Conservation (phyloP, 352 stramenopile genomes). For the Detonula confervacea region DNA sequence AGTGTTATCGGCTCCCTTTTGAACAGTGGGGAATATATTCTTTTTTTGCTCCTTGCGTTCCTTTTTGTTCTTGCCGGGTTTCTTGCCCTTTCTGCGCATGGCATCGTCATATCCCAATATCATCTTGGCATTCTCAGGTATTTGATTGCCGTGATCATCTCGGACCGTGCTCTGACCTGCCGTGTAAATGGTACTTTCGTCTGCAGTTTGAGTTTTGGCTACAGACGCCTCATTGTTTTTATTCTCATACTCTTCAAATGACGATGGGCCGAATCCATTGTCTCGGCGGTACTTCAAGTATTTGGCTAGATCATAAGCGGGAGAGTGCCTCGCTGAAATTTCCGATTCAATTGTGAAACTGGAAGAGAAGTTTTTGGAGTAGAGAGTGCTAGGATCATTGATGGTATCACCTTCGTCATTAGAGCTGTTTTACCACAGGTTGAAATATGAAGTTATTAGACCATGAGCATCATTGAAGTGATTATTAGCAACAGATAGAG, state of each 20-base stretch:
- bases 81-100: conserved; percentile 19
- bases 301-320: conserved; percentile 3
- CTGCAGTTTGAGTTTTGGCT: no score
- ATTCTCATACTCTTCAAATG: no score
- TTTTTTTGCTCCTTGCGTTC: conserved; percentile 11
- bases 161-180: conserved; percentile 21
- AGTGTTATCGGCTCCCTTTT: conserved; percentile 3
- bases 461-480: background rate
- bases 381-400: conserved; percentile 19
- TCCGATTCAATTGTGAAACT: conserved; percentile 40
- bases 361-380: conserved; percentile 22
- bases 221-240: conserved; percentile 1
- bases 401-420: conserved; percentile 54
- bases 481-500: background rate
- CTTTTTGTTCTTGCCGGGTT: no score
- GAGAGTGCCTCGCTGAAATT: background rate
- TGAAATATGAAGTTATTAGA: background rate
- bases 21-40: conserved; percentile 26
- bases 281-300: conserved; percentile 16
- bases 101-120: conserved; percentile 44
- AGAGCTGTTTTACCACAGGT: conserved; percentile 35
- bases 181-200: conserved; percentile 20
- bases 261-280: no score
- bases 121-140: conserved; percentile 52
- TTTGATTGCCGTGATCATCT: conserved; percentile 46